Percentiles rank a stretch among this genome's conserved stretches.
These are phyloP conservation scores for Fusarium hostae DNA, from an alignment of 2,329 filamentous ascomycete species.

Conservation along the genomic window DNA sequence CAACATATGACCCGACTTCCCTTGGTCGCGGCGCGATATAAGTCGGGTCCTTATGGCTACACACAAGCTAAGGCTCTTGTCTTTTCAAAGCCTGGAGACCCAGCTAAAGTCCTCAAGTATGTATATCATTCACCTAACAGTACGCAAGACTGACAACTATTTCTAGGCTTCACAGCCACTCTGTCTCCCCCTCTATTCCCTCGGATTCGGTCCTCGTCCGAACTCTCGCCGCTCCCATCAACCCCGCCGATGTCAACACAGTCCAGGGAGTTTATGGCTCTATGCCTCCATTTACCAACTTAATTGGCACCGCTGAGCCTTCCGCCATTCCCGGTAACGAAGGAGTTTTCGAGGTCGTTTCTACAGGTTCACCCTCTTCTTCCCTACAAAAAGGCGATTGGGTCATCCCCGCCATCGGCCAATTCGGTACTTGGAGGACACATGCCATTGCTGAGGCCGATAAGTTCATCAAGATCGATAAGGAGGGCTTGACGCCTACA, in stretches of 20 bases:
- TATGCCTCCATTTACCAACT: conserved; percentile 79
- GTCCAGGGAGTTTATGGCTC: conserved; percentile 96
- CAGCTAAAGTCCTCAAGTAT: conserved; percentile 73
- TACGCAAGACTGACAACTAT: background rate
- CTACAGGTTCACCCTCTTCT: conserved; percentile 67
- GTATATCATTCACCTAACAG: conserved; percentile 22
- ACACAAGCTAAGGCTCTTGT: conserved; percentile 86
- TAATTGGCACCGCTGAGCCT: conserved; percentile 80
- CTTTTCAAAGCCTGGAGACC: conserved; percentile 80
- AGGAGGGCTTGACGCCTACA: conserved; percentile 74
- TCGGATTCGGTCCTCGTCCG: conserved; percentile 76
- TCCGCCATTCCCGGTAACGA: conserved; percentile 89
- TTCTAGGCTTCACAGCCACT: conserved; percentile 74
- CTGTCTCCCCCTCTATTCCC: conserved; percentile 79
- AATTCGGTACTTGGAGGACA: conserved; percentile 94
- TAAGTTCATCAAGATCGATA: conserved; percentile 76
- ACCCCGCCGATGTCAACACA: conserved; percentile 97
- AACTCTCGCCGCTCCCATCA: conserved; percentile 90
- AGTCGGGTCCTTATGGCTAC: conserved; percentile 78
- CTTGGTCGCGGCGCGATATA: conserved; percentile 54
- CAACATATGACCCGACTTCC: conserved; percentile 35
- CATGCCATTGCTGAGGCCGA: conserved; percentile 75
- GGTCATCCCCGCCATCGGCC: conserved; percentile 86
- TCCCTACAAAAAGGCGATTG: conserved; percentile 81
- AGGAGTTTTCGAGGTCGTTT: conserved; percentile 89